Conservation (phyloP, 805 yeast species). For the Debaryomyces castellii region DNA sequence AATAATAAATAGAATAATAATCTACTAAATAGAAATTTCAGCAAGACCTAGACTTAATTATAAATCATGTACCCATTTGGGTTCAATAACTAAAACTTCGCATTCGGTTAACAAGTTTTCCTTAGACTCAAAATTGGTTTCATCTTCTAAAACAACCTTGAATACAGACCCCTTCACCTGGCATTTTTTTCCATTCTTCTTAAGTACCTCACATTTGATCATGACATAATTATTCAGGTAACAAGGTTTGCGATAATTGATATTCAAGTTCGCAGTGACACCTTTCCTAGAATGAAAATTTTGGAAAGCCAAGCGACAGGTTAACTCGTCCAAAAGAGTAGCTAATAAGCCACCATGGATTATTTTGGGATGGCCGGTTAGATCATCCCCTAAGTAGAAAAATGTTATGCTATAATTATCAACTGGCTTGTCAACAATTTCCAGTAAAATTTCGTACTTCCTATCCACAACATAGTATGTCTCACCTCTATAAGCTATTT, state of each 20-base stretch:
- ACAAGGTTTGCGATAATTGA: constrained; percentile 39
- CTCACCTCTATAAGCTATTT: constrained; percentile 32
- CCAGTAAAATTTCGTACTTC: constrained; percentile 20
- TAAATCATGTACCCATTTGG: constrained; percentile 37
- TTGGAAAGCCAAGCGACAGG: constrained; percentile 43
- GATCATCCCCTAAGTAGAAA: constrained; percentile 35
- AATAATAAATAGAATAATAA: background rate
- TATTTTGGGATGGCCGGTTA: constrained; percentile 40
- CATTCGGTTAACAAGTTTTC: constrained; percentile 32
- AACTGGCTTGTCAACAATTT: constrained; percentile 19
- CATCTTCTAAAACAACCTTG: constrained; percentile 18
- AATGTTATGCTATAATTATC: constrained; percentile 37
- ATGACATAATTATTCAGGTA: constrained; percentile 28
- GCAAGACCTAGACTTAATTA: no score
- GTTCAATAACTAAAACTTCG: constrained; percentile 42
- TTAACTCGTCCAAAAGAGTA: constrained; percentile 41
- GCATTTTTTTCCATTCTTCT: constrained; percentile 39
- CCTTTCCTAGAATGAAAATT: constrained; percentile 39
- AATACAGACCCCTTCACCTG: constrained; percentile 36
- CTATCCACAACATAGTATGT: constrained; percentile 36
- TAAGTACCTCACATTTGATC: constrained; percentile 31
- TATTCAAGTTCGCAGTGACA: constrained; percentile 44
- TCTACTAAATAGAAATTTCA: background rate
- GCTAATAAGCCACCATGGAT: constrained; percentile 47
- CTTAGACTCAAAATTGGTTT: constrained; percentile 16